Conservation (phyloP, 2,329 filamentous ascomycete genomes). For the Calonectria ilicicola region DNA sequence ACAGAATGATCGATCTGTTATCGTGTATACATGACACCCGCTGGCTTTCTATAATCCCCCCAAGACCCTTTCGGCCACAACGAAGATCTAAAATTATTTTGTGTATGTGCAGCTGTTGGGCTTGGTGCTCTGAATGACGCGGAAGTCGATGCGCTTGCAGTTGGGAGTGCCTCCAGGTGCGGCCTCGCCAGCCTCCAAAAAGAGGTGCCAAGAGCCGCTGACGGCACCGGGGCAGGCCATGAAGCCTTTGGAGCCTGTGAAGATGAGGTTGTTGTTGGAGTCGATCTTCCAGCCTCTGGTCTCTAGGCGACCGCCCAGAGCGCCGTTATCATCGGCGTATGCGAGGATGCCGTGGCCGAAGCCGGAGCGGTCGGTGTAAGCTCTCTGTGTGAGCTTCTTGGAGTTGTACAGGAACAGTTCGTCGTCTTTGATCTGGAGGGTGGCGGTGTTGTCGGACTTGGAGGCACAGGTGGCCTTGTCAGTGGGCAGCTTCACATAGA, state of each 20-base stretch:
- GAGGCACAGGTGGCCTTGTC: slow-evolving; percentile 64
- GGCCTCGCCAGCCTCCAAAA: slow-evolving; percentile 46
- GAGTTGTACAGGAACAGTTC: slow-evolving; percentile 60
- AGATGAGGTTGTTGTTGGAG: slow-evolving; percentile 56
- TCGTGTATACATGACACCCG: background rate
- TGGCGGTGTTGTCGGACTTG: slow-evolving; percentile 55
- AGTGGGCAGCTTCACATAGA: slow-evolving; percentile 57
- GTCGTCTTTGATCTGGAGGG: slow-evolving; percentile 60
- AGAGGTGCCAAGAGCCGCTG: slow-evolving; percentile 55
- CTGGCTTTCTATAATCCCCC: background rate
- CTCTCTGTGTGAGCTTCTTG: slow-evolving; percentile 57
- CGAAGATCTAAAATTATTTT: background rate
- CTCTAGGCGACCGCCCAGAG: slow-evolving; percentile 56
- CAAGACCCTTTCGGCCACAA: background rate
- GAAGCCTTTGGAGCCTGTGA: slow-evolving; percentile 56
- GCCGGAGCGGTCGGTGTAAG: slow-evolving; percentile 67
- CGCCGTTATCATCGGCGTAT: slow-evolving; percentile 60
- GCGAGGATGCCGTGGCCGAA: slow-evolving; percentile 66
- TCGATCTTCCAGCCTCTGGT: slow-evolving; percentile 60
- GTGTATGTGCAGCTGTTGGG: slow-evolving; percentile 54
- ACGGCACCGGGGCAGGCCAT: slow-evolving; percentile 65
- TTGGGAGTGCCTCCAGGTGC: slow-evolving; percentile 51
- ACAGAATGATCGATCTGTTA: background rate
- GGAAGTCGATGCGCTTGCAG: slow-evolving; percentile 52
- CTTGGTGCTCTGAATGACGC: slow-evolving; percentile 41